Percentiles rank a stretch among this genome's conserved stretches.
These are phyloP conservation scores for Actinidia polygama DNA, from an alignment of 179 eudicot genomes.

Conservation along the genomic window DNA sequence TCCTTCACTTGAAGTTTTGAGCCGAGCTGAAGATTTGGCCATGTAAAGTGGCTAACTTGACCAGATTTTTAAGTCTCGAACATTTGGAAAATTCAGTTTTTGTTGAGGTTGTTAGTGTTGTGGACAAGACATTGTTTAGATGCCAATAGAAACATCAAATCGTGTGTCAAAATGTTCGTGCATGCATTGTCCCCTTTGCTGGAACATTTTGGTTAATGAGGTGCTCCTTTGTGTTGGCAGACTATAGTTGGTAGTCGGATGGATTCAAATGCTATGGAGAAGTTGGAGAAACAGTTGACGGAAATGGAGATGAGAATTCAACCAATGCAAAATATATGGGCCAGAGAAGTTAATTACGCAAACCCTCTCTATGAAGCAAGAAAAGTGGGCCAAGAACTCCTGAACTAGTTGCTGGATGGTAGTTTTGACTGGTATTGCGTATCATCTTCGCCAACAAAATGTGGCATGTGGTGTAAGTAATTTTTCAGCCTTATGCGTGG, in stretches of 20 bases:
- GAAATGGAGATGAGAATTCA: slow-evolving; percentile 59
- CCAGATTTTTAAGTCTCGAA: neutral
- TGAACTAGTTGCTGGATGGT: slow-evolving; percentile 16
- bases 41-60: neutral
- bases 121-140: neutral
- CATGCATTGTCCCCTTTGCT: neutral
- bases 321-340: slow-evolving; percentile 72
- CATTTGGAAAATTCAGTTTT: neutral
- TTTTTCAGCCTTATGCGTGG: neutral
- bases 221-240: slow-evolving; percentile 41
- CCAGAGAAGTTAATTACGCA: slow-evolving; percentile 48
- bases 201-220: neutral
- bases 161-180: neutral
- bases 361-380: slow-evolving; percentile 68
- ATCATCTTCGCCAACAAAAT: neutral
- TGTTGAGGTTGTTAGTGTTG: neutral
- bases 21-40: neutral
- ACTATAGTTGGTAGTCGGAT: slow-evolving; percentile 55
- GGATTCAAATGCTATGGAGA: slow-evolving; percentile 45
- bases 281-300: slow-evolving; percentile 49
- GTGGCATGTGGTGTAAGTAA: neutral
- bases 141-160: neutral
- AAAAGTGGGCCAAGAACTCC: slow-evolving; percentile 50
- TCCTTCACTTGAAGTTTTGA: neutral
- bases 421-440: neutral